Conservation (phyloP, 2,329 filamentous ascomycete species). For the Colletotrichum trifolii region DNA sequence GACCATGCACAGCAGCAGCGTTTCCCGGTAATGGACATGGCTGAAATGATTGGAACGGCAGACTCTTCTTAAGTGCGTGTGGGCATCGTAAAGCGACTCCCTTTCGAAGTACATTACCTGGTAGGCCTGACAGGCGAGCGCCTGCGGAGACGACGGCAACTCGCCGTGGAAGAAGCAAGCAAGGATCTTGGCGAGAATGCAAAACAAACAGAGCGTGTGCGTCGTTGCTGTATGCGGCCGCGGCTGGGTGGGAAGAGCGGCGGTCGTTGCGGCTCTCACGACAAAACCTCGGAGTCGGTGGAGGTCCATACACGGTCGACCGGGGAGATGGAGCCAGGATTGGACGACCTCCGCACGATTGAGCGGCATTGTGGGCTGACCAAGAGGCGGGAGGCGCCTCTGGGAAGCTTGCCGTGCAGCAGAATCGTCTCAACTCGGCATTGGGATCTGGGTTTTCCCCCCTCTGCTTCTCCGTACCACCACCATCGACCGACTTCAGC, state of each 20-base stretch:
- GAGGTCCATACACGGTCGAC: neutral
- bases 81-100: too few relatives aligned
- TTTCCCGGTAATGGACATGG: constrained; percentile 4
- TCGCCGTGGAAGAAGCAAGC: too few relatives aligned
- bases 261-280: constrained; percentile 10
- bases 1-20: neutral
- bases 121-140: too few relatives aligned
- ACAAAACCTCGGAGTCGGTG: constrained; percentile 9
- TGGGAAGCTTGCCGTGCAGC: constrained; percentile 16
- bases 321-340: constrained; percentile 32
- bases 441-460: constrained; percentile 23
- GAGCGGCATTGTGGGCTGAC: constrained; percentile 35
- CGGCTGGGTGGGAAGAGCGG: neutral
- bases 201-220: too few relatives aligned
- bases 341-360: constrained; percentile 29
- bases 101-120: too few relatives aligned
- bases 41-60: neutral
- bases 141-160: constrained; percentile 9
- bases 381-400: constrained; percentile 32
- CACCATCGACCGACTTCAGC: neutral
- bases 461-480: neutral
- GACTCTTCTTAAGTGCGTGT: neutral
- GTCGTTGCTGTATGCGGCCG: too few relatives aligned
- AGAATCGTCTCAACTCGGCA: constrained; percentile 32
- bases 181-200: too few relatives aligned